A percentile compares a stretch with the other conserved stretches of the same genome.
phyloP scores from a whole-genome alignment of 352 stramenopile species.

The Blastocystis sp. region DNA sequence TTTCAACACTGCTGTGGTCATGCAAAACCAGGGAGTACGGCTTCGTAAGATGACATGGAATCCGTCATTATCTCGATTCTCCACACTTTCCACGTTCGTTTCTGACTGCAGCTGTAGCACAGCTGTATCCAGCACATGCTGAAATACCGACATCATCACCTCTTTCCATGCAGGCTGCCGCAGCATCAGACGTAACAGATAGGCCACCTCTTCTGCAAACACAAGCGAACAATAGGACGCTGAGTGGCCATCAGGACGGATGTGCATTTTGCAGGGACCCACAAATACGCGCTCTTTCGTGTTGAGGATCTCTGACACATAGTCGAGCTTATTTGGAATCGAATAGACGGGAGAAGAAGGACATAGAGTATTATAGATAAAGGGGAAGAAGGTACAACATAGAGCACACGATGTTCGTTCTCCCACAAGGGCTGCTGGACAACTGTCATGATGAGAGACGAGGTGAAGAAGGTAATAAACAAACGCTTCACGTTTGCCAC shows the following conservation, averaged over 20 bases:
- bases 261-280: constrained; percentile 16
- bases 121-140: neutral
- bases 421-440: constrained; percentile 14
- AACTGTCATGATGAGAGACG: neutral
- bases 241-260: constrained; percentile 14
- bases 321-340: neutral
- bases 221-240: constrained; percentile 33
- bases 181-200: constrained; percentile 32
- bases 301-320: neutral
- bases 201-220: constrained; percentile 47
- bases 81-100: neutral
- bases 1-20: constrained; percentile 31
- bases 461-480: constrained; percentile 49
- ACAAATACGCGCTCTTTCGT: constrained; percentile 27
- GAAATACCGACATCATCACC: constrained; percentile 19
- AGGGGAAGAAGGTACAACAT: constrained; percentile 56
- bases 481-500: neutral
- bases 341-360: neutral
- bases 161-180: neutral
- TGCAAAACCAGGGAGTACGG: constrained; percentile 4
- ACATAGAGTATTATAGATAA: constrained; percentile 42
- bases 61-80: constrained; percentile 42
- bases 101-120: neutral
- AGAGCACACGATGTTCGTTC: constrained; percentile 32
- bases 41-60: constrained; percentile 10